These are phyloP conservation scores for Xylaria flabelliformis DNA, from an alignment of 495 filamentous ascomycete species.

Conservation along the genomic window DNA sequence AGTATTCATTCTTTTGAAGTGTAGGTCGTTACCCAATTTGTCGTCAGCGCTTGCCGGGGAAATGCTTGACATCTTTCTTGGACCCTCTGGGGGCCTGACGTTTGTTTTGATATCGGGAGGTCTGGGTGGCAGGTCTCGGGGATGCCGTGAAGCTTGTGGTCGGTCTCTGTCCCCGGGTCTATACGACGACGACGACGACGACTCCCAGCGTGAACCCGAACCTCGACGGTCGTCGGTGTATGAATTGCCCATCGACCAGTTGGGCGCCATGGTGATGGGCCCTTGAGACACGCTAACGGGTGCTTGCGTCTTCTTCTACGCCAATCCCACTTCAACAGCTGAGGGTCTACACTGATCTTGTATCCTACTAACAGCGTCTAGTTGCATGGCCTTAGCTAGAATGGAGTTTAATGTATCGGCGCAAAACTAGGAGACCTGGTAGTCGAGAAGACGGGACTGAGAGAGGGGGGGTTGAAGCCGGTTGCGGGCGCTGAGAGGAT, in stretches of 20 bases:
- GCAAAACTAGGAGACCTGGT: not conserved
- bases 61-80: slow-evolving; percentile 22
- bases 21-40: not conserved
- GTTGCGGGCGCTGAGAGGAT: not conserved
- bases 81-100: slow-evolving; percentile 12
- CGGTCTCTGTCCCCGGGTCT: slow-evolving; percentile 6
- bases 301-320: not conserved
- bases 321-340: slow-evolving; percentile 2
- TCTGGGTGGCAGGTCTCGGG: slow-evolving; percentile 24
- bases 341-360: slow-evolving; percentile 4
- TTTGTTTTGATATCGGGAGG: slow-evolving; percentile 26
- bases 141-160: not conserved
- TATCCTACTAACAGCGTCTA: slow-evolving; percentile 24
- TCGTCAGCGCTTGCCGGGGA: slow-evolving; percentile 30
- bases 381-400: slow-evolving; percentile 22
- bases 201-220: slow-evolving; percentile 1
- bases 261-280: slow-evolving; percentile 19
- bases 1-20: slow-evolving; percentile 3
- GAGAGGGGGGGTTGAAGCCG: not conserved
- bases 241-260: slow-evolving; percentile 9
- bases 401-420: not conserved
- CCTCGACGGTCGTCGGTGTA: slow-evolving; percentile 23
- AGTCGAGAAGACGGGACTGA: not conserved
- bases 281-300: not conserved
- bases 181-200: slow-evolving; percentile 7